Evolutionary conservation across 352 stramenopile species (phyloP).

Genomic region (Discostella stelligera): DNA sequence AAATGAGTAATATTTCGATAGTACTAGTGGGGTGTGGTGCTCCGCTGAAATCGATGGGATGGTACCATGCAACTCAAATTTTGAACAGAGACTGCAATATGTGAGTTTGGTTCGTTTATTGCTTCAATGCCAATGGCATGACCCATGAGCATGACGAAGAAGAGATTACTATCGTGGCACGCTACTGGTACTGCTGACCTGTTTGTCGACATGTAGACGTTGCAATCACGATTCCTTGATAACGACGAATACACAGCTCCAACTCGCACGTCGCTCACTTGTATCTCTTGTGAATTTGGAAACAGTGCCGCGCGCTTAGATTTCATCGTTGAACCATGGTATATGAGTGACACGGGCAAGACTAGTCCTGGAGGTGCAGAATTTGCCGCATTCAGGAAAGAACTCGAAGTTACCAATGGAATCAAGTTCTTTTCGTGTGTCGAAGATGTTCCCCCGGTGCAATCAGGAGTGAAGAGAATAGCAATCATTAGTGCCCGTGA

Average conservation of each 20-base stretch:
- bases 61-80: conserved; percentile 80
- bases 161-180: not conserved
- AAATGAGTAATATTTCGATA: conserved; percentile 41
- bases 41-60: conserved; percentile 78
- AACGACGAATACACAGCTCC: not conserved
- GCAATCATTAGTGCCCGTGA: conserved; percentile 79
- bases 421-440: conserved; percentile 70
- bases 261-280: not conserved
- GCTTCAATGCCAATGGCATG: too few relatives aligned
- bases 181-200: not conserved
- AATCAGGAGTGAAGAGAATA: conserved; percentile 59
- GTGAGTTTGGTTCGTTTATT: conserved; percentile 49
- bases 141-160: too few relatives aligned
- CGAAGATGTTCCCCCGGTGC: conserved; percentile 63
- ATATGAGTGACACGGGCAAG: conserved; percentile 44
- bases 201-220: too few relatives aligned
- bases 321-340: conserved; percentile 75
- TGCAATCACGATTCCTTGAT: not conserved
- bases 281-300: not conserved
- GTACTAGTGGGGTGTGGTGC: conserved; percentile 78
- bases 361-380: conserved; percentile 60
- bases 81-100: conserved; percentile 55
- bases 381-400: conserved; percentile 74
- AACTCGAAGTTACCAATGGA: conserved; percentile 67
- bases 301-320: conserved; percentile 60